phyloP scores from a whole-genome alignment of 208 protist species.

The Leptomonas seymouri region DNA sequence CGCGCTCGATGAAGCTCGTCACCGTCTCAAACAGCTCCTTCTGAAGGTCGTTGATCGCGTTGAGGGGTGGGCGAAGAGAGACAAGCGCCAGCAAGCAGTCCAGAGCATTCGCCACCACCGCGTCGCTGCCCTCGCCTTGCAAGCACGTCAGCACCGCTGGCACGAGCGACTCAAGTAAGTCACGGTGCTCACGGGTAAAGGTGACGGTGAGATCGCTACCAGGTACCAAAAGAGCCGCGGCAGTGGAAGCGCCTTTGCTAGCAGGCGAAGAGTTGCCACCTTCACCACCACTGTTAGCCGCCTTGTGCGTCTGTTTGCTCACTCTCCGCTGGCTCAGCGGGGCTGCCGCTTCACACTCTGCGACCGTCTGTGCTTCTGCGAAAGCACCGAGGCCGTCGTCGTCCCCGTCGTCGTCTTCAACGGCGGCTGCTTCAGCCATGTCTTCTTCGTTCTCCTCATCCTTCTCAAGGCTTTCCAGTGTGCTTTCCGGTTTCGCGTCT shows the following conservation, averaged over 20 bases:
- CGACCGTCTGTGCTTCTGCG: conserved; percentile 51
- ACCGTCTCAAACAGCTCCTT: conserved; percentile 72
- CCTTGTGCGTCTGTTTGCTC: neutral
- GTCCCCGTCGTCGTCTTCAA: conserved; percentile 29
- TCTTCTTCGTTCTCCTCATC: conserved; percentile 24
- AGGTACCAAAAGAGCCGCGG: conserved; percentile 9
- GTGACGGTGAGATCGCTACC: conserved; percentile 54
- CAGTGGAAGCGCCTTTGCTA: neutral
- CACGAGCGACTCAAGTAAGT: conserved; percentile 75
- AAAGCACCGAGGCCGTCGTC: conserved; percentile 77
- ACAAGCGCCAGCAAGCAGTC: conserved; percentile 86
- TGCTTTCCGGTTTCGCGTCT: conserved; percentile 7
- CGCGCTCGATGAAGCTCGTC: conserved; percentile 79
- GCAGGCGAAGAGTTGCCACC: no score
- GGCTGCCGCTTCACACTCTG: conserved; percentile 19
- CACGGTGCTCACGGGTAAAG: conserved; percentile 81
- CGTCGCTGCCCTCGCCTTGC: conserved; percentile 90
- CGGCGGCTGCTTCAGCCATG: conserved; percentile 15
- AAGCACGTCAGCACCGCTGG: conserved; percentile 76
- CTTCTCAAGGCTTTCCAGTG: conserved; percentile 7
- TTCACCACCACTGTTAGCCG: neutral
- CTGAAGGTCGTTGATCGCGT: conserved; percentile 57
- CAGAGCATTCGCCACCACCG: conserved; percentile 84
- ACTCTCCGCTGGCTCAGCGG: neutral
- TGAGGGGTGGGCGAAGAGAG: conserved; percentile 77